A percentile compares a stretch with the other conserved stretches of the same genome.
Evolutionary conservation across 768 basidiomycete genomes (phyloP).

Genomic region (Austroboletus festivus): DNA sequence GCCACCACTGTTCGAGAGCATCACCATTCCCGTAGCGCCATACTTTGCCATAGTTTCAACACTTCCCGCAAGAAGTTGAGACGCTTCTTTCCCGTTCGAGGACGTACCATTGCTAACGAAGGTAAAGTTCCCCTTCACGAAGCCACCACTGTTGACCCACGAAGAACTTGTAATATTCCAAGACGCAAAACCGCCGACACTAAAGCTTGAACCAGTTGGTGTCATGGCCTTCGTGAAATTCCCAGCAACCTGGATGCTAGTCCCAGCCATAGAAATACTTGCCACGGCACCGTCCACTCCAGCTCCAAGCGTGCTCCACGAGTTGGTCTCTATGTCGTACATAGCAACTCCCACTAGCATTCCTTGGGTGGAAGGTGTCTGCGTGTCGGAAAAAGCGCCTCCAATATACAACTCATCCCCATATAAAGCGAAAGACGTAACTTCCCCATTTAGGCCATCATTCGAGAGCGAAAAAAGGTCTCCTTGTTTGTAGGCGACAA

Average conservation of each 20-base stretch:
- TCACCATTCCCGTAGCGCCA: constrained; percentile 77
- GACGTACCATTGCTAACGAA: constrained; percentile 68
- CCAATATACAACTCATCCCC: constrained; percentile 76
- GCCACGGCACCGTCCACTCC: constrained; percentile 79
- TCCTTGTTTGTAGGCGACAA: constrained; percentile 67
- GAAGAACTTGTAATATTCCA: constrained; percentile 60
- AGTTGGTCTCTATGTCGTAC: constrained; percentile 62
- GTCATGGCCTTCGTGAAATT: constrained; percentile 60
- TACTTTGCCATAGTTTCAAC: constrained; percentile 54
- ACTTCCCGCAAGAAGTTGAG: constrained; percentile 70
- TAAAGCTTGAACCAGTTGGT: constrained; percentile 34
- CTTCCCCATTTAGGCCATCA: constrained; percentile 77
- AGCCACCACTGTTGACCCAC: constrained; percentile 78
- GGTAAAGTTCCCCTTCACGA: constrained; percentile 66
- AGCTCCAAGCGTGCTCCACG: constrained; percentile 67
- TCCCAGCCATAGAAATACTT: constrained; percentile 47
- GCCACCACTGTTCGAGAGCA: constrained; percentile 65
- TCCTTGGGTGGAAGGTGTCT: constrained; percentile 47
- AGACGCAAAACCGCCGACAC: constrained; percentile 62
- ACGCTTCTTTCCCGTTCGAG: constrained; percentile 33
- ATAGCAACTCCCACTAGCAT: constrained; percentile 59
- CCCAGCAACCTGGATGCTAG: constrained; percentile 64
- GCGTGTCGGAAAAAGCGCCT: constrained; percentile 80
- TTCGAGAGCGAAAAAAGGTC: constrained; percentile 50
- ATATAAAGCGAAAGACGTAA: constrained; percentile 61